Conservation (phyloP, 1,284 basidiomycete species). For the Butyriboletus appendiculatus region DNA sequence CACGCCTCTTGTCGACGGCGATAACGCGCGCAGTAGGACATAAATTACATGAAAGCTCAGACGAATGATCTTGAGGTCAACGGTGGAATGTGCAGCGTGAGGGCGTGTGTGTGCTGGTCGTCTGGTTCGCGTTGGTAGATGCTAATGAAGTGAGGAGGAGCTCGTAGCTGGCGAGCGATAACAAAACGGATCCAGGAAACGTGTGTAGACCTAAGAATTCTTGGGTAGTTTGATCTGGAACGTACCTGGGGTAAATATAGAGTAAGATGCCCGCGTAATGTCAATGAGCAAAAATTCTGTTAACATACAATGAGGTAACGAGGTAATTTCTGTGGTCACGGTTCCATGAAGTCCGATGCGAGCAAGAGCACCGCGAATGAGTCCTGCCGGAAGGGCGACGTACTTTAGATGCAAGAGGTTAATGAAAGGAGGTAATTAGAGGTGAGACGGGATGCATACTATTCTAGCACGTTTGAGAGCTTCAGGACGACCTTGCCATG, state of each 20-base stretch:
- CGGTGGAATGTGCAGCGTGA: background rate
- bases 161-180: background rate
- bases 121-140: background rate
- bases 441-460: constrained; percentile 45
- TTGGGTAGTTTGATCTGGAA: constrained; percentile 81
- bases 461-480: constrained; percentile 72
- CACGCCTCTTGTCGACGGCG: background rate
- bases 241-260: constrained; percentile 51
- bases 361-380: constrained; percentile 80
- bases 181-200: background rate
- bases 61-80: background rate
- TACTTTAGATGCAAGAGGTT: constrained; percentile 49
- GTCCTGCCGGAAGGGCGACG: constrained; percentile 75
- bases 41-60: background rate
- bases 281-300: background rate
- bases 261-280: constrained; percentile 1
- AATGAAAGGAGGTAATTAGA: background rate
- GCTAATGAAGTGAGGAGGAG: background rate
- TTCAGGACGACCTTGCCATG: constrained; percentile 73
- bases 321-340: constrained; percentile 75
- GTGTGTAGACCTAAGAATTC: constrained; percentile 31
- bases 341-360: constrained; percentile 76
- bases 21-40: background rate
- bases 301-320: constrained; percentile 81
- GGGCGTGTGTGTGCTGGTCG: too few relatives aligned